phyloP scores from a whole-genome alignment of 139 green algal genomes.

The Haematococcus lacustris region DNA sequence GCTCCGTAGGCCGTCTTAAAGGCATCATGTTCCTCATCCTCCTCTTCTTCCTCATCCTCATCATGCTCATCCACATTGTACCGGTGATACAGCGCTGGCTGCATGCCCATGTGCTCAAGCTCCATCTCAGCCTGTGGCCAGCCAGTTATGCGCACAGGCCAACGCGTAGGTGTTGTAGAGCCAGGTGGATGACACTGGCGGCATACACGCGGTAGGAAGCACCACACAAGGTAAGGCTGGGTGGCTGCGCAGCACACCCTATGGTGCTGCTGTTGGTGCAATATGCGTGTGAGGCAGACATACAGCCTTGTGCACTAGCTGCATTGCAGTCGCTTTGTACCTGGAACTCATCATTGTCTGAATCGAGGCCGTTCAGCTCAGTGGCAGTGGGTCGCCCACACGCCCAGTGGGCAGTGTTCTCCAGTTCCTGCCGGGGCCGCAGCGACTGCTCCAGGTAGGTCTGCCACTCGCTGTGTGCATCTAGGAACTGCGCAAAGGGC shows the following conservation, averaged over 20 bases:
- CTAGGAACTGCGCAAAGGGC: too few species aligned
- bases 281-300: too few species aligned
- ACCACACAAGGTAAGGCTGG: too few species aligned
- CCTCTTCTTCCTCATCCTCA: conserved; percentile 45
- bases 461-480: too few species aligned
- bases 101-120: conserved; percentile 52
- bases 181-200: too few species aligned
- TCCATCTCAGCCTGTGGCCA: conserved; percentile 53
- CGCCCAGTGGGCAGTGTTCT: conserved; percentile 54
- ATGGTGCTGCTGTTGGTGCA: too few species aligned
- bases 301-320: too few species aligned
- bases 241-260: too few species aligned
- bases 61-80: conserved; percentile 42
- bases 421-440: conserved; percentile 30
- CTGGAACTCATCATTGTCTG: conserved; percentile 47
- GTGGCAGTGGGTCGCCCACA: conserved; percentile 47
- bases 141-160: too few species aligned
- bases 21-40: conserved; percentile 29
- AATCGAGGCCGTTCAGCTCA: conserved; percentile 37
- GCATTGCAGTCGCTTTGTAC: conserved; percentile 34
- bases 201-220: too few species aligned
- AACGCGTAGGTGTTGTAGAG: too few species aligned
- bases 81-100: conserved; percentile 43
- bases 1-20: background rate
- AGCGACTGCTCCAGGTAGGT: conserved; percentile 36